These are phyloP conservation scores for Fulvia fulva DNA, from an alignment of 2,329 filamentous ascomycete species.

Conservation along the genomic window DNA sequence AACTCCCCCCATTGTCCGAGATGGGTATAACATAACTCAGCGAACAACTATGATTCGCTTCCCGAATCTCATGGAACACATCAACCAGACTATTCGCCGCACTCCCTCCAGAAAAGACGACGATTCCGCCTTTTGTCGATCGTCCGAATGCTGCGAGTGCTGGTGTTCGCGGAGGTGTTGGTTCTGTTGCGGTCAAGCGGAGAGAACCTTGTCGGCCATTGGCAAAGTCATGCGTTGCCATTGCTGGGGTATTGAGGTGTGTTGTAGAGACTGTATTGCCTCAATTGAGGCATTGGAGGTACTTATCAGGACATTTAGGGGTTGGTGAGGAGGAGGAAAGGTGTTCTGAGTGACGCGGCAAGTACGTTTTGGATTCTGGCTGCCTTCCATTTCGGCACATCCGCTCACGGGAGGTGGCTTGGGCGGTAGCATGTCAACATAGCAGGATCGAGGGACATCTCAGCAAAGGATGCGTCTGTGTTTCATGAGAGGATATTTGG, in stretches of 20 bases:
- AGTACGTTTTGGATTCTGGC: not conserved
- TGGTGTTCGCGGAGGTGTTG: slow-evolving; percentile 15
- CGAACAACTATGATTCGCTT: slow-evolving; percentile 58
- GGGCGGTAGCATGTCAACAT: not conserved
- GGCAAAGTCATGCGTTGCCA: slow-evolving; percentile 16
- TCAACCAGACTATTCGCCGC: slow-evolving; percentile 94
- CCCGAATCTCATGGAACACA: slow-evolving; percentile 64
- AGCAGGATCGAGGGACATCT: not conserved
- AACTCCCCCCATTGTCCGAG: slow-evolving; percentile 91
- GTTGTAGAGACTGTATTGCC: not conserved
- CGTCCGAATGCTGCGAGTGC: slow-evolving; percentile 18
- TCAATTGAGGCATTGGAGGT: not conserved
- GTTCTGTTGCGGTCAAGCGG: slow-evolving; percentile 8
- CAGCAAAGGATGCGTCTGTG: not conserved
- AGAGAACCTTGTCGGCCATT: slow-evolving; percentile 17
- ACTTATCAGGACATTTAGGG: not conserved
- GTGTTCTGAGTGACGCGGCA: slow-evolving; percentile 2
- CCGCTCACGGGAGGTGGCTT: not conserved
- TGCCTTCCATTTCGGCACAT: not conserved
- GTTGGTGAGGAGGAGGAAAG: not conserved
- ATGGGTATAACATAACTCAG: slow-evolving; percentile 90
- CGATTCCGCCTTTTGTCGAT: slow-evolving; percentile 53
- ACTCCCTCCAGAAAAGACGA: slow-evolving; percentile 72
- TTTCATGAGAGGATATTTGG: not conserved
- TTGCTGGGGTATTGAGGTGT: not conserved